These are phyloP conservation scores for Hirschioporus abietinus DNA, from an alignment of 768 basidiomycete genomes.

Conservation along the genomic window DNA sequence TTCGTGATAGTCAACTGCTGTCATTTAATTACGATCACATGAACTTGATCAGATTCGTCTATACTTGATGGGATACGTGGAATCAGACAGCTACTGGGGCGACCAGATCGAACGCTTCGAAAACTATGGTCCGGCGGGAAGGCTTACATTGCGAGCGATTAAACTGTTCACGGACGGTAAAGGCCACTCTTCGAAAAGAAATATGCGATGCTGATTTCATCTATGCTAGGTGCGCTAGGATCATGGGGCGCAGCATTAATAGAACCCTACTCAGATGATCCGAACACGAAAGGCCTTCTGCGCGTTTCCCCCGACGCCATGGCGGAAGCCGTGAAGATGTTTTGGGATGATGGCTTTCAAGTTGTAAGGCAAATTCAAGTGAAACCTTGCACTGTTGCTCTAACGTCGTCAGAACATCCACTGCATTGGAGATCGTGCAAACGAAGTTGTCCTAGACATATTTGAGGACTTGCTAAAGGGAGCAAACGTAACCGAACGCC, in stretches of 20 bases:
- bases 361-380: constrained; percentile 48
- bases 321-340: constrained; percentile 47
- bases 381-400: constrained; percentile 1
- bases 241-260: constrained; percentile 89
- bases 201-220: constrained; percentile 10
- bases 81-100: constrained; percentile 62
- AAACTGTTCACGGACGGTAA: constrained; percentile 77
- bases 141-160: constrained; percentile 49
- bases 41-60: constrained; percentile 25
- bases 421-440: constrained; percentile 86
- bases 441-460: constrained; percentile 75
- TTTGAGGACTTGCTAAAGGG: constrained; percentile 53
- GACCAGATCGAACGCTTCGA: constrained; percentile 50
- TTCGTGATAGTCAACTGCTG: constrained; percentile 33
- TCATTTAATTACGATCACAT: constrained; percentile 27
- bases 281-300: constrained; percentile 67
- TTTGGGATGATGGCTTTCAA: constrained; percentile 76
- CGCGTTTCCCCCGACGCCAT: constrained; percentile 50
- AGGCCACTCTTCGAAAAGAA: constrained; percentile 9
- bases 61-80: constrained; percentile 29
- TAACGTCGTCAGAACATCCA: constrained; percentile 64
- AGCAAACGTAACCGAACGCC: constrained; percentile 37
- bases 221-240: constrained; percentile 68
- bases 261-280: constrained; percentile 79
- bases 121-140: constrained; percentile 47